These are phyloP conservation scores for Trametes elegans DNA, from an alignment of 768 basidiomycete species.

Conservation along the genomic window DNA sequence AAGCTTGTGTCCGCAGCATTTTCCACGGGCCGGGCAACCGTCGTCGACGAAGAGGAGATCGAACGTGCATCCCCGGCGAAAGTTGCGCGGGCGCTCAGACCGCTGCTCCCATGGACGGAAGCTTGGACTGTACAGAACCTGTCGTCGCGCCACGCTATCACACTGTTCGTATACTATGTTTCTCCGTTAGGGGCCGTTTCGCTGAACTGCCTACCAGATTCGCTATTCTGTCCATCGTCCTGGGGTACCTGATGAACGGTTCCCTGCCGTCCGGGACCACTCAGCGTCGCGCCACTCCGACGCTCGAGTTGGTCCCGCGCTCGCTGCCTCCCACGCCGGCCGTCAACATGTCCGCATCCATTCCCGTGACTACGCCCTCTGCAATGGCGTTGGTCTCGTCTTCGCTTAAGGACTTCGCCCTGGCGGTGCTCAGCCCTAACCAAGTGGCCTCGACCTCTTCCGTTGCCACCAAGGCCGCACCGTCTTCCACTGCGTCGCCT, in stretches of 20 bases:
- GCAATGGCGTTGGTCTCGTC: conserved; percentile 19
- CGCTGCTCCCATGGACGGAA: conserved; percentile 36
- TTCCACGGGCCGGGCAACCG: conserved; percentile 25
- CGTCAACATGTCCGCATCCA: conserved; percentile 21
- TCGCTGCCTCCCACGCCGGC: conserved; percentile 26
- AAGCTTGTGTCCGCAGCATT: conserved; percentile 24
- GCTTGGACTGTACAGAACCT: conserved; percentile 35
- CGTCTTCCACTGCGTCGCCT: conserved; percentile 16
- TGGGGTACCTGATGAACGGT: conserved; percentile 53
- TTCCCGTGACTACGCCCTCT: conserved; percentile 9
- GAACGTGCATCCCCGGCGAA: conserved; percentile 40
- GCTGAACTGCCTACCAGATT: conserved; percentile 44
- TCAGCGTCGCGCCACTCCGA: conserved; percentile 28
- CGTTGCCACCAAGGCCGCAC: conserved; percentile 11
- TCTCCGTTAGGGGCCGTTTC: background rate
- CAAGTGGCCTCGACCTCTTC: conserved; percentile 18
- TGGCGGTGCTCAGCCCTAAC: conserved; percentile 35
- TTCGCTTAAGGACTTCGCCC: conserved; percentile 31
- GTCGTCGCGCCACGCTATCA: conserved; percentile 55
- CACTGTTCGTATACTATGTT: conserved; percentile 50
- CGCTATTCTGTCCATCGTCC: conserved; percentile 65
- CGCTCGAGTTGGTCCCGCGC: conserved; percentile 30
- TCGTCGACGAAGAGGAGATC: conserved; percentile 51
- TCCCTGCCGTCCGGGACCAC: conserved; percentile 35
- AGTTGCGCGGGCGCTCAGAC: conserved; percentile 45